These are phyloP conservation scores for Zymoseptoria crescenta DNA, from an alignment of 2,329 filamentous ascomycete genomes.

Conservation along the genomic window DNA sequence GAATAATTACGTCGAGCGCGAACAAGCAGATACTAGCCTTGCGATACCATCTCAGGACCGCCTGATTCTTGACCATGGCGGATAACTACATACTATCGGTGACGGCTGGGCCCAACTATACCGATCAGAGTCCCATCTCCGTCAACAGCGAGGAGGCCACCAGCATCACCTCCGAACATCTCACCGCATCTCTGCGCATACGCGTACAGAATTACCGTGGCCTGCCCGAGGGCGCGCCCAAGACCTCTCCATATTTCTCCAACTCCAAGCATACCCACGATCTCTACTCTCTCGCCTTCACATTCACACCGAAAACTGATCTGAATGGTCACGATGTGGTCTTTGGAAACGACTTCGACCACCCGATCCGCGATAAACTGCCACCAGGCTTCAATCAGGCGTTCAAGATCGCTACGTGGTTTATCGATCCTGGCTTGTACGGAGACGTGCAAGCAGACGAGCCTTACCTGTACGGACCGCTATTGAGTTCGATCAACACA, in stretches of 20 bases:
- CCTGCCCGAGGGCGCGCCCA: slow-evolving; percentile 62
- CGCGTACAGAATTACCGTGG: slow-evolving; percentile 62
- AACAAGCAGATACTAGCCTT: background rate
- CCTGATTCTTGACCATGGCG: slow-evolving; percentile 36
- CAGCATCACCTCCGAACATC: slow-evolving; percentile 54
- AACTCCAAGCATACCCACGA: slow-evolving; percentile 62
- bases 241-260: slow-evolving; percentile 69
- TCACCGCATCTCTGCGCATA: slow-evolving; percentile 63
- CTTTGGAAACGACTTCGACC: slow-evolving; percentile 93
- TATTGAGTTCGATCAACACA: slow-evolving; percentile 71
- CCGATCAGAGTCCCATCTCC: slow-evolving; percentile 63
- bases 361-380: slow-evolving; percentile 75
- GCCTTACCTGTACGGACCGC: slow-evolving; percentile 79
- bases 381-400: slow-evolving; percentile 82
- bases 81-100: slow-evolving; percentile 73
- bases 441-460: slow-evolving; percentile 82
- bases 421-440: slow-evolving; percentile 82
- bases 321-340: slow-evolving; percentile 68
- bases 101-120: slow-evolving; percentile 70
- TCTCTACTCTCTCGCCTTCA: slow-evolving; percentile 77
- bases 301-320: slow-evolving; percentile 61
- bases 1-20: background rate
- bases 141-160: slow-evolving; percentile 64
- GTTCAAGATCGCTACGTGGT: slow-evolving; percentile 79
- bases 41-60: background rate